Evolutionary conservation across 352 stramenopile genomes (phyloP).

Genomic region (Globisporangium megalacanthum): DNA sequence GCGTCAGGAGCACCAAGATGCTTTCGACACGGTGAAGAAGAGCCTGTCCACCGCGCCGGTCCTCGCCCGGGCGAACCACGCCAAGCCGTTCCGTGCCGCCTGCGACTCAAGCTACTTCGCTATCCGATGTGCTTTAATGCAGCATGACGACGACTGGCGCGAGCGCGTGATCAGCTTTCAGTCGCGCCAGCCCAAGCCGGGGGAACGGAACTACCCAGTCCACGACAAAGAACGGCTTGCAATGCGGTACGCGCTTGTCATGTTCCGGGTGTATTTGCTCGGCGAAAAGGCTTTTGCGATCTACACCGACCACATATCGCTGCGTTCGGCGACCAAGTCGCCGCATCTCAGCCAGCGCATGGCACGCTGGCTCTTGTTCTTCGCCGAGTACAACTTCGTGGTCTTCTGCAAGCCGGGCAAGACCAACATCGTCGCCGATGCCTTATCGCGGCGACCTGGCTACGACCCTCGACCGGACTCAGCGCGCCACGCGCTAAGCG

Average conservation of each 20-base stretch:
- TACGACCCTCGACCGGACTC: too few species aligned
- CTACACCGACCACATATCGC: conserved; percentile 18
- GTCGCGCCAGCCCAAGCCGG: conserved; percentile 17
- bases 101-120: conserved; percentile 14
- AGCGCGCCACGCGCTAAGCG: too few species aligned
- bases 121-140: conserved; percentile 12
- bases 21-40: conserved; percentile 16
- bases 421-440: conserved; percentile 20
- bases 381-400: too few species aligned
- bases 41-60: too few species aligned
- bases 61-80: conserved; percentile 7
- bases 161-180: conserved; percentile 10
- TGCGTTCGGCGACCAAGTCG: background rate
- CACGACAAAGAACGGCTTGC: conserved; percentile 8
- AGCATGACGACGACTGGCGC: background rate
- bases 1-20: conserved; percentile 10
- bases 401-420: conserved; percentile 19
- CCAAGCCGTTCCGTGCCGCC: conserved; percentile 15
- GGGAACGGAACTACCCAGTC: conserved; percentile 10
- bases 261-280: conserved; percentile 24
- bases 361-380: conserved; percentile 18
- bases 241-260: conserved; percentile 22
- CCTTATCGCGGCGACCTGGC: too few species aligned
- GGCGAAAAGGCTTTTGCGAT: conserved; percentile 16
- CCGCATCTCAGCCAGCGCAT: conserved; percentile 12